A percentile compares a stretch with the other conserved stretches of the same genome.
phyloP scores from a whole-genome alignment of 2,329 filamentous ascomycete genomes.

The Botryosphaeria dothidea region DNA sequence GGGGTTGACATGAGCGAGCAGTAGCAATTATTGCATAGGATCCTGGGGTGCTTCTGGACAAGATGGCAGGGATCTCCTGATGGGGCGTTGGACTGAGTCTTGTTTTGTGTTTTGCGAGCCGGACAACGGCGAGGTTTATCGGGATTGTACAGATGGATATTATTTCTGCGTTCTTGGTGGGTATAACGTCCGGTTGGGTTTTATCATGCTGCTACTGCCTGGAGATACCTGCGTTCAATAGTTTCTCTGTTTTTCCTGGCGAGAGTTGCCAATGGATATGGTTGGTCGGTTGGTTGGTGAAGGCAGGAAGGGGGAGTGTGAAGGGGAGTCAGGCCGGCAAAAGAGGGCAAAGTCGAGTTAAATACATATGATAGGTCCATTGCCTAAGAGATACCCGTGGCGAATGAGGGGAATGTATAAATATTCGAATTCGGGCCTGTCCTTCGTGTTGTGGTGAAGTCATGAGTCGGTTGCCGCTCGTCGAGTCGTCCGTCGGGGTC shows the following conservation, averaged over 20 bases:
- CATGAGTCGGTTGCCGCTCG: too few relatives aligned
- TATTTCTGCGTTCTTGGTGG: neutral
- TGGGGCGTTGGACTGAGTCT: neutral
- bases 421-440: neutral
- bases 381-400: neutral
- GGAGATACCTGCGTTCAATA: neutral
- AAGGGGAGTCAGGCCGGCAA: neutral
- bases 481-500: too few relatives aligned
- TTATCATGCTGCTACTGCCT: neutral
- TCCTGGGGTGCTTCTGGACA: neutral
- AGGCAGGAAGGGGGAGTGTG: neutral
- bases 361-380: neutral
- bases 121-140: neutral
- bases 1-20: neutral
- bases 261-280: neutral
- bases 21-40: neutral
- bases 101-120: neutral
- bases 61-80: neutral
- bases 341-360: neutral
- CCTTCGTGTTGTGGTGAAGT: too few relatives aligned
- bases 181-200: neutral
- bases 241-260: neutral
- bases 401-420: neutral
- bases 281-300: neutral
- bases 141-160: neutral